These are phyloP conservation scores for Maudiozyma saulgeensis DNA, from an alignment of 805 yeast genomes.

Conservation along the genomic window DNA sequence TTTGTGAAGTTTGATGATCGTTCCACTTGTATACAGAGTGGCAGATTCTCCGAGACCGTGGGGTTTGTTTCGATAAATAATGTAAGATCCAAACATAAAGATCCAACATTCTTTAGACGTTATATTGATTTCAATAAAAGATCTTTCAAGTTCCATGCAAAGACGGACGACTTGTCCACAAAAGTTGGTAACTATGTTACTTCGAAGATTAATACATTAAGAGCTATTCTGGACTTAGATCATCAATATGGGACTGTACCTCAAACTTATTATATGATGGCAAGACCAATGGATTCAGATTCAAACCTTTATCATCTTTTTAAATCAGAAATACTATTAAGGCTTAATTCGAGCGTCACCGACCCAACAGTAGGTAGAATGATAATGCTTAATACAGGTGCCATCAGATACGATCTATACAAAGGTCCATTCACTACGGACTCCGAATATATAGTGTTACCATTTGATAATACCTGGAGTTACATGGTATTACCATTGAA, in stretches of 20 bases:
- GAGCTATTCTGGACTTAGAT: conserved; percentile 45
- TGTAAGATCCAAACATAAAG: conserved; percentile 3
- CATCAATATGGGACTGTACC: conserved; percentile 58
- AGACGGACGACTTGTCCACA: conserved; percentile 39
- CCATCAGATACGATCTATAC: conserved; percentile 77
- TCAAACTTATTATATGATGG: conserved; percentile 52
- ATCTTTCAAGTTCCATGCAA: conserved; percentile 59
- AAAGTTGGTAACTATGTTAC: conserved; percentile 43
- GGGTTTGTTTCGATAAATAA: conserved; percentile 66
- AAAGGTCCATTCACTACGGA: conserved; percentile 77
- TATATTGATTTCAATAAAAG: conserved; percentile 76
- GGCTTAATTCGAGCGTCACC: conserved; percentile 16
- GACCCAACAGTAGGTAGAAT: conserved; percentile 34
- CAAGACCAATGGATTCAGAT: conserved; percentile 52
- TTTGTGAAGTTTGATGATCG: conserved; percentile 56
- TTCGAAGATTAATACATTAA: conserved; percentile 32
- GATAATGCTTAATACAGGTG: conserved; percentile 75
- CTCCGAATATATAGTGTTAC: conserved; percentile 73
- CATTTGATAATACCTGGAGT: conserved; percentile 76
- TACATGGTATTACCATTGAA: conserved; percentile 49
- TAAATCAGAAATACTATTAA: conserved; percentile 46
- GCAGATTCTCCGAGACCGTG: conserved; percentile 86
- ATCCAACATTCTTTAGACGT: conserved; percentile 41
- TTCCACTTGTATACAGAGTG: conserved; percentile 81
- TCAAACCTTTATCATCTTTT: conserved; percentile 52